Evolutionary conservation across 2,329 filamentous ascomycete genomes (phyloP).

Genomic region (Juglanconis sp.): DNA sequence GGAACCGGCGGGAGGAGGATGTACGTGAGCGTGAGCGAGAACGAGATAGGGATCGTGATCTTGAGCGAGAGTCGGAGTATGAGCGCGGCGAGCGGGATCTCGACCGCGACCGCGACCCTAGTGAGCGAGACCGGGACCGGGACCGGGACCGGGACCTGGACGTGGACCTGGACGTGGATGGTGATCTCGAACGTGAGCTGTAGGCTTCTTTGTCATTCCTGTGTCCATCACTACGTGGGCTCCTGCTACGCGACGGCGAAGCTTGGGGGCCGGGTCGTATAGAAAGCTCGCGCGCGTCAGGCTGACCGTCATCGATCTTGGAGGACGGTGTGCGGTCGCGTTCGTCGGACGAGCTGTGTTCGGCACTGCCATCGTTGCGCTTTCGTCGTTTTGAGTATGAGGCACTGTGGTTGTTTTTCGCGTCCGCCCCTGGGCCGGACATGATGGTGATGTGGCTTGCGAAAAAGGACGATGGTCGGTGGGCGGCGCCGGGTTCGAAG

Average conservation of each 20-base stretch:
- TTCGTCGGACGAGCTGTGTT: slow-evolving; percentile 43
- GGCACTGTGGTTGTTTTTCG: slow-evolving; percentile 21
- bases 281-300: slow-evolving; percentile 22
- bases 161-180: slow-evolving; percentile 20
- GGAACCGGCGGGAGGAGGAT: slow-evolving; percentile 19
- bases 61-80: background rate
- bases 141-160: slow-evolving; percentile 24
- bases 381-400: slow-evolving; percentile 40
- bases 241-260: slow-evolving; percentile 22
- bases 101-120: slow-evolving; percentile 28
- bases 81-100: slow-evolving; percentile 28
- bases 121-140: slow-evolving; percentile 21
- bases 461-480: background rate
- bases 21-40: slow-evolving; percentile 33
- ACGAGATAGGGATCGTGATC: slow-evolving; percentile 26
- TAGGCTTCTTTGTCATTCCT: slow-evolving; percentile 12
- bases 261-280: slow-evolving; percentile 24
- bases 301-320: background rate
- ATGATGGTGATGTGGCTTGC: background rate
- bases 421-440: background rate
- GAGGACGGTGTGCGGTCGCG: slow-evolving; percentile 8
- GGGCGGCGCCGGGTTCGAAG: too few species aligned
- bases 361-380: slow-evolving; percentile 37
- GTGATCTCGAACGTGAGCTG: slow-evolving; percentile 22
- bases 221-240: slow-evolving; percentile 12